Percentiles rank a stretch among this genome's conserved stretches.
Evolutionary conservation across 257 asterid genomes (phyloP).

Genomic region (Solanum sparsipilum): DNA sequence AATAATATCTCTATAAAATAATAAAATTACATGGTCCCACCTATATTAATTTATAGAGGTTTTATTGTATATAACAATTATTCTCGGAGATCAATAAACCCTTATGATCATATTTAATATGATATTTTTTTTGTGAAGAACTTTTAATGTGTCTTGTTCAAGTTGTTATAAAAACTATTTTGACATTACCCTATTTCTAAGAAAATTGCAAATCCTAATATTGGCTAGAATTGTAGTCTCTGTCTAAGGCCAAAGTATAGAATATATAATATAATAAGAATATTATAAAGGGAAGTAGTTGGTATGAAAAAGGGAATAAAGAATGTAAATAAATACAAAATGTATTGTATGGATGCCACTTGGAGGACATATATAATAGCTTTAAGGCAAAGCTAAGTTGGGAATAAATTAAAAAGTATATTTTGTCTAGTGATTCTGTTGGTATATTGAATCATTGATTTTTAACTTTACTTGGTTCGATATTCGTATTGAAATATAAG

Average conservation of each 20-base stretch:
- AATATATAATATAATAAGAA: background rate
- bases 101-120: background rate
- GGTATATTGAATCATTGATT: background rate
- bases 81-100: background rate
- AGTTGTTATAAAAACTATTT: background rate
- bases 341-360: background rate
- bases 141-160: background rate
- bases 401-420: background rate
- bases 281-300: background rate
- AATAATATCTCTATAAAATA: too few species aligned
- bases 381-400: background rate
- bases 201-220: background rate
- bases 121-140: background rate
- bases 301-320: background rate
- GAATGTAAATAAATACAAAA: background rate
- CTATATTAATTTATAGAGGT: too few species aligned
- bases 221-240: background rate
- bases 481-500: background rate
- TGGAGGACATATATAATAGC: background rate
- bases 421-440: background rate
- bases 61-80: too few species aligned
- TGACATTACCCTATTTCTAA: background rate
- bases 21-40: too few species aligned
- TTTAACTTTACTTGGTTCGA: fast-evolving
- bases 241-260: background rate